phyloP scores from a whole-genome alignment of 2,329 filamentous ascomycete genomes.

The Ophiosphaerella narmari region DNA sequence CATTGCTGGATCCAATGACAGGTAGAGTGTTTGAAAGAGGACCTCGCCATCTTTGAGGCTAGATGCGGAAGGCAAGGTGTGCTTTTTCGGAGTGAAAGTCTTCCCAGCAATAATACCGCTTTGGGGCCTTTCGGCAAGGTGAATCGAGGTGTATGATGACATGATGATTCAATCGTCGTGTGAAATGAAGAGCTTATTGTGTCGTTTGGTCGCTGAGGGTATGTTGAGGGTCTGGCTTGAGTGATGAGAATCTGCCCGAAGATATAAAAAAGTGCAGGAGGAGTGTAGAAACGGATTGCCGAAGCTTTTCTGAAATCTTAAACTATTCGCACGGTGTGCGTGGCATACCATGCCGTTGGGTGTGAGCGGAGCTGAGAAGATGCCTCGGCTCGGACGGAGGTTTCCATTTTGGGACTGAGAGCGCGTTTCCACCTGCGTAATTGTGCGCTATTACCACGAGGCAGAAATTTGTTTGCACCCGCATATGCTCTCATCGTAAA shows the following conservation, averaged over 20 bases:
- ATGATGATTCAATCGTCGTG: conserved; percentile 14
- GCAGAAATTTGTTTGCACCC: no score
- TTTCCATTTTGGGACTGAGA: conserved; percentile 14
- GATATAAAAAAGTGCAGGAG: no score
- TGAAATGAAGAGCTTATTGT: no score
- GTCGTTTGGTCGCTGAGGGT: no score
- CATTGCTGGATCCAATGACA: conserved; percentile 77
- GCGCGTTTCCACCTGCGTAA: neutral
- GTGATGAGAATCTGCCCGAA: no score
- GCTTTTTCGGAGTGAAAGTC: conserved; percentile 63
- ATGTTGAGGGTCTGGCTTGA: neutral
- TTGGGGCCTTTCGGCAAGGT: conserved; percentile 67
- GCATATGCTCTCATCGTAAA: no score
- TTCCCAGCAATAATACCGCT: conserved; percentile 65
- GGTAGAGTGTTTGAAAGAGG: conserved; percentile 63
- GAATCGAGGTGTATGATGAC: conserved; percentile 54
- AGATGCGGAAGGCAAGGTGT: conserved; percentile 51
- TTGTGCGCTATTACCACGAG: neutral
- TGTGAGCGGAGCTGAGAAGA: conserved; percentile 25
- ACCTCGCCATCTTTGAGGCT: conserved; percentile 68
- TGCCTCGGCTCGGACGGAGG: conserved; percentile 21
- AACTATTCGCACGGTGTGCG: conserved; percentile 19
- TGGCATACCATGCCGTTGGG: conserved; percentile 14
- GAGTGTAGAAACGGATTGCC: neutral
- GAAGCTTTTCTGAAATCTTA: neutral